Base-by-base conservation (phyloP, 1,139 yeast genomes). In the Lodderomyces theae region DNA sequence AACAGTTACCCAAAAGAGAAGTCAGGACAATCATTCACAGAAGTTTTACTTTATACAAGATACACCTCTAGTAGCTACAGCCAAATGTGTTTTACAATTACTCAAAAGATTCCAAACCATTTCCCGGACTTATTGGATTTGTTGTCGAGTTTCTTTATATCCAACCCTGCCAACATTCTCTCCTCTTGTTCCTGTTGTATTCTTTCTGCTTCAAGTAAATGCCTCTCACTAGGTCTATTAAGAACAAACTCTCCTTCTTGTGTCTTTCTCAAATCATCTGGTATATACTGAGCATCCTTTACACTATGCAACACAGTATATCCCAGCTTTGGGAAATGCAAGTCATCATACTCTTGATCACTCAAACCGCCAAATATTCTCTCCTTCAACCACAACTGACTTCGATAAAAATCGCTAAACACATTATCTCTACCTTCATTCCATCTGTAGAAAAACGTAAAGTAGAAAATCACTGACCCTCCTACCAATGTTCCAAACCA, bases 351-450 rank as follows among this genome's bases (percentile, higher is more conserved):
- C 52, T 86, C 90, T 46, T 72, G 73, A 18, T 74, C 80, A 3
- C 74, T 62, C 45, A 86, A 64, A 1, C 84, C 84, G 30, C 75
- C 52, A 6, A 36, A 31, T 5, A 82, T 40, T 42, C 60, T 51
- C 47, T 82, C 82, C 52, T 85, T 77, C 38, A 75, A 42, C 30
- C 72, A 61, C 38, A 86, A 69, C 48, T 87, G 79, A 30, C 71
- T 62, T 40, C 92, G 61, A 57, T 86, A 80, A 40, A 86, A 80
- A 38, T 75, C 80, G 10, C 86, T 74, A 60, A 86, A 81, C 3
- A 85, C 80, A 52, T 86, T 82, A 48, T 86, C 94, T 51, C 79
- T 76, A 7, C 90, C 90, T 43, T 86, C 94, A 56, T 87, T 86
- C 95, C 95, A 86, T 42, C 90, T 69, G 57, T 82, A 77, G 61